Percentiles rank a stretch among this genome's conserved stretches.
Evolutionary conservation across 371 early-diverging fungal species (phyloP).

Genomic region (Ecytonucleospora hepatopenaei): DNA sequence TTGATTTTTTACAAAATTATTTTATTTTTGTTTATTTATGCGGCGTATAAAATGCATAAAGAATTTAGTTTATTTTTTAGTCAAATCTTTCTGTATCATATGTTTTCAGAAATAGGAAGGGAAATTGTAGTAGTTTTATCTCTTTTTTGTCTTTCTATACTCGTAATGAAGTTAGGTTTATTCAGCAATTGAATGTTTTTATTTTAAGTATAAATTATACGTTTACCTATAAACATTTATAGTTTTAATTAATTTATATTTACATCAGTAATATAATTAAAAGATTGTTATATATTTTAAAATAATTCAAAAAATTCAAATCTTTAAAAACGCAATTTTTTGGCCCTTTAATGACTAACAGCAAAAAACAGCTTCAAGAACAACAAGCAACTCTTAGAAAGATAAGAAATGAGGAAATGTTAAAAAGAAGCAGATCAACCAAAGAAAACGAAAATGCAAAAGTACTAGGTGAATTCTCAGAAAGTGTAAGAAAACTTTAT

Average conservation of each 20-base stretch:
- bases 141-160: too few species aligned
- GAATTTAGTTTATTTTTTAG: background rate
- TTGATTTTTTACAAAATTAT: background rate
- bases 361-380: slow-evolving; percentile 36
- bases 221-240: too few species aligned
- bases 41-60: background rate
- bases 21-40: background rate
- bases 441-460: background rate
- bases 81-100: background rate
- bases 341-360: too few species aligned
- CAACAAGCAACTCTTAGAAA: slow-evolving; percentile 49
- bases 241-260: too few species aligned
- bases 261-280: too few species aligned
- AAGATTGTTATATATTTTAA: too few species aligned
- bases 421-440: slow-evolving; percentile 51
- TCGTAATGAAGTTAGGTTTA: too few species aligned
- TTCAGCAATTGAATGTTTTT: too few species aligned
- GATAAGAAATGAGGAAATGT: slow-evolving; percentile 49
- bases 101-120: background rate
- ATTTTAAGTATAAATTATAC: too few species aligned
- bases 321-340: too few species aligned
- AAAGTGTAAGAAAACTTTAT: slow-evolving; percentile 30
- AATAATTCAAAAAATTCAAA: too few species aligned
- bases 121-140: background rate
- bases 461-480: slow-evolving; percentile 22